phyloP scores from a whole-genome alignment of 2,329 filamentous ascomycete genomes.

The Hypoxylon rubiginosum region DNA sequence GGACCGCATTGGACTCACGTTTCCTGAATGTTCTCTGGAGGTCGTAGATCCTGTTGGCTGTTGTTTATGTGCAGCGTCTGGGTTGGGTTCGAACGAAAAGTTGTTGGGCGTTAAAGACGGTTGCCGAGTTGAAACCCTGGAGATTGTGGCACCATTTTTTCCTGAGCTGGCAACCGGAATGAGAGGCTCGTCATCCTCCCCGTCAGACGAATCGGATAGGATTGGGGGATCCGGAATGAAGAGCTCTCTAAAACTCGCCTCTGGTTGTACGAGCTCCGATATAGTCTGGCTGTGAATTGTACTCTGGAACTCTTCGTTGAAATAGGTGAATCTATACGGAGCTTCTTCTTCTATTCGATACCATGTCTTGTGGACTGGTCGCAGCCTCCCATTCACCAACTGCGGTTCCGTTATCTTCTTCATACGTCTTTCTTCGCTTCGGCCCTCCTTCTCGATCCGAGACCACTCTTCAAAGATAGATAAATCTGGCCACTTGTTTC shows the following conservation, averaged over 20 bases:
- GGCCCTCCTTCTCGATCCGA: slow-evolving; percentile 87
- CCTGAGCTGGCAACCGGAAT: slow-evolving; percentile 46
- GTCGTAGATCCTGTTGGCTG: slow-evolving; percentile 28
- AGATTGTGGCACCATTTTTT: slow-evolving; percentile 55
- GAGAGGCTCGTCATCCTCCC: slow-evolving; percentile 68
- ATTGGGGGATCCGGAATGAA: slow-evolving; percentile 90
- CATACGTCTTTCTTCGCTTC: slow-evolving; percentile 83
- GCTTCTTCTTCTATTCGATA: slow-evolving; percentile 89
- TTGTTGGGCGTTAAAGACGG: slow-evolving; percentile 56
- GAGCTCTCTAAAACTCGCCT: slow-evolving; percentile 84
- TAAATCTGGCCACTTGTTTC: slow-evolving; percentile 88
- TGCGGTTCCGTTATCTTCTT: slow-evolving; percentile 96
- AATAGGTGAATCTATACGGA: slow-evolving; percentile 97
- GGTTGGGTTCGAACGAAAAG: slow-evolving; percentile 33
- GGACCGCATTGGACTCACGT: slow-evolving; percentile 41
- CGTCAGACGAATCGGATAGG: slow-evolving; percentile 79
- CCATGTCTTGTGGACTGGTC: slow-evolving; percentile 85
- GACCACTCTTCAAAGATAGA: slow-evolving; percentile 90
- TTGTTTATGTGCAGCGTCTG: slow-evolving; percentile 35
- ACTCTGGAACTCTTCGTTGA: slow-evolving; percentile 96
- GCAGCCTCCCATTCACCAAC: slow-evolving; percentile 88
- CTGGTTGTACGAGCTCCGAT: slow-evolving; percentile 89
- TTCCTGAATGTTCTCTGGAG: slow-evolving; percentile 42
- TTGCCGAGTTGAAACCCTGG: slow-evolving; percentile 62
- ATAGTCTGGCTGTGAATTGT: slow-evolving; percentile 98